Percentiles rank a stretch among this genome's conserved stretches.
These are phyloP conservation scores for Cruciata laevipes DNA, from an alignment of 257 asterid genomes.

Conservation along the genomic window DNA sequence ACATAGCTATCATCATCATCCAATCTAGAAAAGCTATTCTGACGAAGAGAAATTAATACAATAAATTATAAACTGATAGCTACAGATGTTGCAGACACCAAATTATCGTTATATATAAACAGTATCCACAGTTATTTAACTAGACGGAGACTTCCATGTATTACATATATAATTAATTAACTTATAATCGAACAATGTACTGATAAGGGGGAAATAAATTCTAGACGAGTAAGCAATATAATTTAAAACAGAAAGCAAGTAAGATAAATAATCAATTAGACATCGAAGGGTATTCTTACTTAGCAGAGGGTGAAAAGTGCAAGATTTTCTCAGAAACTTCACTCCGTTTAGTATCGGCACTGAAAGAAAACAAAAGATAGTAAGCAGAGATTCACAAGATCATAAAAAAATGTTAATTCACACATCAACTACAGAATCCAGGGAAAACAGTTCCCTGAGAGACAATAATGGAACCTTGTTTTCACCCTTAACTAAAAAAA, in stretches of 20 bases:
- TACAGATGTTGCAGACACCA: not conserved
- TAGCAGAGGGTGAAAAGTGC: slow-evolving; percentile 12
- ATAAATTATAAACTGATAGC: not conserved
- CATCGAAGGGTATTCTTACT: slow-evolving; percentile 14
- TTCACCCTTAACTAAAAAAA: not conserved
- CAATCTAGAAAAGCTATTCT: not conserved
- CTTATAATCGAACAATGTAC: not conserved
- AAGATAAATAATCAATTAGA: not conserved
- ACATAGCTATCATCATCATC: not conserved
- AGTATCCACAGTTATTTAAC: not conserved
- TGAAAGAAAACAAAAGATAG: slow-evolving; percentile 13
- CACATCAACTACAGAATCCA: not conserved
- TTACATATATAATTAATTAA: not conserved
- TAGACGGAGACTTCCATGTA: not conserved
- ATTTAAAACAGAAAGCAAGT: not conserved
- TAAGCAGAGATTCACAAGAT: not conserved
- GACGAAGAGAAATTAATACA: not conserved
- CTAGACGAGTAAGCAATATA: not conserved
- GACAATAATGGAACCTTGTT: not conserved
- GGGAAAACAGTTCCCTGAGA: not conserved
- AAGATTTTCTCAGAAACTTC: slow-evolving; percentile 15
- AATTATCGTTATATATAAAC: not conserved
- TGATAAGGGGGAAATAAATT: not conserved
- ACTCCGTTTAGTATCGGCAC: slow-evolving; percentile 16
- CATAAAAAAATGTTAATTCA: not conserved